These are phyloP conservation scores for Crithidia brevicula DNA, from an alignment of 208 protist genomes.

Conservation along the genomic window DNA sequence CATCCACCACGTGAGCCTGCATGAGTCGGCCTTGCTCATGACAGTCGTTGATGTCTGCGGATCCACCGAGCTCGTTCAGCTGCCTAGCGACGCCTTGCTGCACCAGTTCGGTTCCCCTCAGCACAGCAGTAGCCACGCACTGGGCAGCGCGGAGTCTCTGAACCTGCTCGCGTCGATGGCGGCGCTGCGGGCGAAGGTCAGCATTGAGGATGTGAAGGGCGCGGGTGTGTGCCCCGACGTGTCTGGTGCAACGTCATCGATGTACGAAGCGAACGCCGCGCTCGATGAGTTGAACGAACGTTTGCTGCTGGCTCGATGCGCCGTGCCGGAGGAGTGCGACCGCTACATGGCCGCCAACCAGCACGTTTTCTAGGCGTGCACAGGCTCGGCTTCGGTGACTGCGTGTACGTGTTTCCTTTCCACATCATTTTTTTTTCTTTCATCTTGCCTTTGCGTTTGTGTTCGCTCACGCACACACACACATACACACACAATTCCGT, in stretches of 20 bases:
- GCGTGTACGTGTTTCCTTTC: too few species aligned
- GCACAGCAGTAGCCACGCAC: constrained; percentile 3
- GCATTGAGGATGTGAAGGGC: constrained; percentile 28
- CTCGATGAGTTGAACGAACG: constrained; percentile 41
- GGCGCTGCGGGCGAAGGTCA: constrained; percentile 27
- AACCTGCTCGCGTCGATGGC: constrained; percentile 34
- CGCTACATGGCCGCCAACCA: constrained; percentile 35
- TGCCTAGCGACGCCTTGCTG: constrained; percentile 34
- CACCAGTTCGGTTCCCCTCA: constrained; percentile 2
- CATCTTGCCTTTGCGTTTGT: too few species aligned
- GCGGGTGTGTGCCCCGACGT: not conserved
- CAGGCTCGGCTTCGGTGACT: too few species aligned
- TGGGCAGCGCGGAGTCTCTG: constrained; percentile 1
- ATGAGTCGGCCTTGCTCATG: constrained; percentile 45
- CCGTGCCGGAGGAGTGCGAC: constrained; percentile 52
- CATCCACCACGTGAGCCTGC: constrained; percentile 49
- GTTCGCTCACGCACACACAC: too few species aligned
- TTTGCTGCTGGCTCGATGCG: constrained; percentile 48
- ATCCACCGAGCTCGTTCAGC: constrained; percentile 62
- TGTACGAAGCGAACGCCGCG: constrained; percentile 25
- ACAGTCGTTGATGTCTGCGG: constrained; percentile 62
- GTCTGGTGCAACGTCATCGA: not conserved
- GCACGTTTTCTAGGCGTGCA: constrained; percentile 40
- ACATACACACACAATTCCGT: too few species aligned
- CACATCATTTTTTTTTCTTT: too few species aligned